Conservation (phyloP, 2,329 filamentous ascomycete species). For the Sarocladium strictum region DNA sequence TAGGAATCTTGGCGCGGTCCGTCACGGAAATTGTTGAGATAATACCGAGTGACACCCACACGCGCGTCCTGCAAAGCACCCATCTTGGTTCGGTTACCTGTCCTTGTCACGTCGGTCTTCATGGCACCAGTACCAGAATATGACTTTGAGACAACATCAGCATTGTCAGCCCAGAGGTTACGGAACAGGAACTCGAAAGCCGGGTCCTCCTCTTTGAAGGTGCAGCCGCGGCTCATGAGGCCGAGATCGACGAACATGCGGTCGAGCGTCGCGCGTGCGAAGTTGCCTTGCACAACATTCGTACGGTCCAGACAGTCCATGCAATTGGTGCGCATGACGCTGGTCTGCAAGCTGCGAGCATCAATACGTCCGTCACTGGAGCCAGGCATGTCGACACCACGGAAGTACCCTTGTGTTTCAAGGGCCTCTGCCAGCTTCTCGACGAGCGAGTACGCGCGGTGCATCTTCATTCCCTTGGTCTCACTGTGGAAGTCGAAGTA, state of each 20-base stretch:
- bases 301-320: slow-evolving; percentile 99
- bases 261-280: slow-evolving; percentile 82
- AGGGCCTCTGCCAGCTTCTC: slow-evolving; percentile 75
- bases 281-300: slow-evolving; percentile 96
- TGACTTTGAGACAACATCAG: slow-evolving; percentile 84
- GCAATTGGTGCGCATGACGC: slow-evolving; percentile 94
- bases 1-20: slow-evolving; percentile 93
- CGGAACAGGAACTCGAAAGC: slow-evolving; percentile 89
- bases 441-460: slow-evolving; percentile 81
- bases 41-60: slow-evolving; percentile 84
- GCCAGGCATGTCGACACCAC: slow-evolving; percentile 78
- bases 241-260: slow-evolving; percentile 84
- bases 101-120: slow-evolving; percentile 97
- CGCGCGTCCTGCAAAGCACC: slow-evolving; percentile 82
- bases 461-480: slow-evolving; percentile 91
- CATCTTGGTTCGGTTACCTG: slow-evolving; percentile 77
- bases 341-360: slow-evolving; percentile 73
- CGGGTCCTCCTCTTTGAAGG: slow-evolving; percentile 68
- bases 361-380: slow-evolving; percentile 67
- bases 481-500: slow-evolving; percentile 99
- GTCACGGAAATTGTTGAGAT: slow-evolving; percentile 90
- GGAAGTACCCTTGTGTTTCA: slow-evolving; percentile 81
- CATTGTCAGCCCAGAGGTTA: slow-evolving; percentile 98
- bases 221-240: slow-evolving; percentile 68
- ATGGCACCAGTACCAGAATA: slow-evolving; percentile 96